Conservation (phyloP, 352 stramenopile genomes). For the Phytophthora cryptogea region DNA sequence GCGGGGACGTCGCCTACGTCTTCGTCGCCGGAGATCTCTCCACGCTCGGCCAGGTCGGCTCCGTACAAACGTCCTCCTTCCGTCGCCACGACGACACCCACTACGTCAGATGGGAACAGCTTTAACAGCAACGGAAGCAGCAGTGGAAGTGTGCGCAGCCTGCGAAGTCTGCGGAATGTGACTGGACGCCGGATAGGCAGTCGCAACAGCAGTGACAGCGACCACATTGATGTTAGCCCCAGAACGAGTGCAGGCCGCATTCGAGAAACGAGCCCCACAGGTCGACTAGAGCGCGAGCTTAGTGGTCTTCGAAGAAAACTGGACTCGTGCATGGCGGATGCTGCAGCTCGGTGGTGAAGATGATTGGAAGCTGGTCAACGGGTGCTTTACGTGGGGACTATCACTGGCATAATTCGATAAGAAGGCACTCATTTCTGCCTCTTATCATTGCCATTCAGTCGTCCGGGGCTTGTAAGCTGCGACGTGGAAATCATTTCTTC, state of each 20-base stretch:
- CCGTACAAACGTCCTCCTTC: slow-evolving; percentile 39
- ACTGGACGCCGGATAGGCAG: slow-evolving; percentile 36
- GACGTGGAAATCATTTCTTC: slow-evolving; percentile 25
- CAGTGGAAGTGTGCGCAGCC: slow-evolving; percentile 34
- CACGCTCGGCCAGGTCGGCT: slow-evolving; percentile 34
- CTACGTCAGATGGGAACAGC: slow-evolving; percentile 28
- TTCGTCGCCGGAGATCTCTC: slow-evolving; percentile 56
- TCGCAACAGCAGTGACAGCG: slow-evolving; percentile 32
- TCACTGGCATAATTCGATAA: neutral
- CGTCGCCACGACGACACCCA: slow-evolving; percentile 28
- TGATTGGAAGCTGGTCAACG: neutral
- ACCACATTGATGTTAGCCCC: slow-evolving; percentile 26
- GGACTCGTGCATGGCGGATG: slow-evolving; percentile 55
- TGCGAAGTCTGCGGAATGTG: slow-evolving; percentile 30
- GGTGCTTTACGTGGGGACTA: neutral
- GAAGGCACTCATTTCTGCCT: slow-evolving; percentile 37
- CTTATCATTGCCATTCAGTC: neutral
- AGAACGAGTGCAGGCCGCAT: slow-evolving; percentile 12
- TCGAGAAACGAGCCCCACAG: slow-evolving; percentile 23
- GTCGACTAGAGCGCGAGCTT: slow-evolving; percentile 61
- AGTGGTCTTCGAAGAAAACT: slow-evolving; percentile 57
- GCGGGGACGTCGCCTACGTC: slow-evolving; percentile 58
- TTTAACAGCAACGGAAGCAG: slow-evolving; percentile 36
- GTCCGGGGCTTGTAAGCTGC: neutral
- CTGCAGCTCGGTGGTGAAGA: slow-evolving; percentile 29